These are phyloP conservation scores for Sugiyamaella sp. DNA, from an alignment of 1,139 yeast genomes.

Conservation along the genomic window DNA sequence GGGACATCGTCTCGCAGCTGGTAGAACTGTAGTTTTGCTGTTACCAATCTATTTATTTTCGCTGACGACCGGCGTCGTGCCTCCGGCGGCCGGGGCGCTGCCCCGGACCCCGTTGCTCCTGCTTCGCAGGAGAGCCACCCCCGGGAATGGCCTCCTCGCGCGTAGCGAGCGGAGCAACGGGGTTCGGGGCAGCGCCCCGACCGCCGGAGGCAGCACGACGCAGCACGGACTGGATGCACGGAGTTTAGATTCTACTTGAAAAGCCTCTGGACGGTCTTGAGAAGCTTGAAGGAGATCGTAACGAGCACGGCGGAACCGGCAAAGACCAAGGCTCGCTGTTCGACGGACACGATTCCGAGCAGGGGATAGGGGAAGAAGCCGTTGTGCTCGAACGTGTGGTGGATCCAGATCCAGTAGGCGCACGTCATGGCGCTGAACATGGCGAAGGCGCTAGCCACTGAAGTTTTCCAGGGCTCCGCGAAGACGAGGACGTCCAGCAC, in stretches of 20 bases:
- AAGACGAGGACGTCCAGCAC: constrained; percentile 34
- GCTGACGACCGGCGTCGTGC: background rate
- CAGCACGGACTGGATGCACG: background rate
- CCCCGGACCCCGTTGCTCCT: background rate
- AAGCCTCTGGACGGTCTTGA: constrained; percentile 25
- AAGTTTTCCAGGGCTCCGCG: constrained; percentile 33
- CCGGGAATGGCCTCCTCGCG: background rate
- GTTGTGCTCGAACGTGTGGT: constrained; percentile 35
- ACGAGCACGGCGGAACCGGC: constrained; percentile 29
- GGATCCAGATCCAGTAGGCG: constrained; percentile 42
- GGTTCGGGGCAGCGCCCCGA: constrained; percentile 1
- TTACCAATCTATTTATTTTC: background rate
- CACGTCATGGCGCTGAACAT: constrained; percentile 30
- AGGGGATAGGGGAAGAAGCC: constrained; percentile 44
- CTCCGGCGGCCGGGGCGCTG: constrained; percentile 3
- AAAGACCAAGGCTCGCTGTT: constrained; percentile 31
- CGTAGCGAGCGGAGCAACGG: constrained; percentile 1
- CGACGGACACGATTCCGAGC: constrained; percentile 30
- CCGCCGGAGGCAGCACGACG: constrained; percentile 1
- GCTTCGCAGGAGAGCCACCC: background rate
- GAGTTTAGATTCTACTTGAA: background rate
- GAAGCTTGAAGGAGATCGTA: constrained; percentile 22
- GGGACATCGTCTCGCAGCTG: constrained; percentile 17
- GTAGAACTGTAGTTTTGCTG: constrained; percentile 1
- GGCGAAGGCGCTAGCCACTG: constrained; percentile 27